These are phyloP conservation scores for Candida methanosorbosa DNA, from an alignment of 805 yeast genomes.

Conservation along the genomic window DNA sequence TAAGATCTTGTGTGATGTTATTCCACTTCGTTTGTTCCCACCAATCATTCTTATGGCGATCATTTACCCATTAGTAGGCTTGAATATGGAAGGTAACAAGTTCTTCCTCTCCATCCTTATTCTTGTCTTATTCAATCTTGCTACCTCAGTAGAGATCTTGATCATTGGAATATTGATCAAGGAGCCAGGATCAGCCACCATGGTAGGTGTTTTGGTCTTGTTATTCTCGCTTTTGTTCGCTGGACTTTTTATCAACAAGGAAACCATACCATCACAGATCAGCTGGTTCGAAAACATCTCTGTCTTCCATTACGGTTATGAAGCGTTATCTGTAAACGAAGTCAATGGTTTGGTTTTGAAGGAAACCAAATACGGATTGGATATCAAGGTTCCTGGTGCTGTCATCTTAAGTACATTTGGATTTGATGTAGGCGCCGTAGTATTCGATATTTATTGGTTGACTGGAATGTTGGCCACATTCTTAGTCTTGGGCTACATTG, in stretches of 20 bases:
- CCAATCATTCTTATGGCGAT: constrained; percentile 76
- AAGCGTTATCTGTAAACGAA: constrained; percentile 85
- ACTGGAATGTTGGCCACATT: constrained; percentile 49
- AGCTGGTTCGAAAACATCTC: constrained; percentile 77
- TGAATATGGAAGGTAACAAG: constrained; percentile 69
- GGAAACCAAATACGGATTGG: constrained; percentile 86
- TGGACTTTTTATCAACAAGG: constrained; percentile 86
- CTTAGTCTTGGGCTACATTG: constrained; percentile 61
- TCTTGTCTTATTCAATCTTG: constrained; percentile 75
- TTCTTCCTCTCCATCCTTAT: constrained; percentile 63
- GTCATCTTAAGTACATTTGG: constrained; percentile 94
- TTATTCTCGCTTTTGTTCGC: constrained; percentile 86
- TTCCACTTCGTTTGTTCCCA: constrained; percentile 91
- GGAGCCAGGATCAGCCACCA: constrained; percentile 88
- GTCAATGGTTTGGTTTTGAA: constrained; percentile 76
- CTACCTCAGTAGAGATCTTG: constrained; percentile 76
- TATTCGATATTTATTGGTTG: constrained; percentile 57
- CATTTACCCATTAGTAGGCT: constrained; percentile 84
- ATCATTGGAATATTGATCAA: constrained; percentile 81
- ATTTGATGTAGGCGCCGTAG: constrained; percentile 70
- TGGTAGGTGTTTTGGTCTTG: constrained; percentile 76
- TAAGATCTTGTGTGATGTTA: constrained; percentile 80
- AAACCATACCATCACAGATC: constrained; percentile 37
- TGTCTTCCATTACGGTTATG: constrained; percentile 93
- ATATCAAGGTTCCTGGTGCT: constrained; percentile 96